These are phyloP conservation scores for Penicillium sp. DNA, from an alignment of 2,329 filamentous ascomycete species.

Conservation along the genomic window DNA sequence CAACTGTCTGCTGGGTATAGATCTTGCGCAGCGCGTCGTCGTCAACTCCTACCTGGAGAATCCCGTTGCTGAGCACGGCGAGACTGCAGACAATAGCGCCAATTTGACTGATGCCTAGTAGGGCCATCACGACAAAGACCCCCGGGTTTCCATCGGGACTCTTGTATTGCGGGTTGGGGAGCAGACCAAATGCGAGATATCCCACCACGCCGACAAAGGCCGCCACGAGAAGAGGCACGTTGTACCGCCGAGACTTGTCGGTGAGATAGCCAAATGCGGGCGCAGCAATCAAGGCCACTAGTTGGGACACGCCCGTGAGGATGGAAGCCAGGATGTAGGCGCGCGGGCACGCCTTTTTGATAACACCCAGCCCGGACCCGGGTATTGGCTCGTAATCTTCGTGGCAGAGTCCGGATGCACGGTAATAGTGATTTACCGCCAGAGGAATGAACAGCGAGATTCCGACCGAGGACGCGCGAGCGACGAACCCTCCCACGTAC, in stretches of 20 bases:
- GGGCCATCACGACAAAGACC: conserved; percentile 74
- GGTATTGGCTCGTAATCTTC: conserved; percentile 36
- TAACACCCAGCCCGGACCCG: conserved; percentile 53
- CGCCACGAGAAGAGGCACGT: conserved; percentile 72
- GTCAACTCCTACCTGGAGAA: conserved; percentile 55
- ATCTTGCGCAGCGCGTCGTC: conserved; percentile 21
- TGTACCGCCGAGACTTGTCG: conserved; percentile 66
- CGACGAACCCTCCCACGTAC: conserved; percentile 93
- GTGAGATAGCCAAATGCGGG: conserved; percentile 85
- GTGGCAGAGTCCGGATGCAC: conserved; percentile 75
- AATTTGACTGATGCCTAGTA: conserved; percentile 92
- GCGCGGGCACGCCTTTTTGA: conserved; percentile 80
- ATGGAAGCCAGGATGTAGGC: conserved; percentile 88
- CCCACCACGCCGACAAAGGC: conserved; percentile 74
- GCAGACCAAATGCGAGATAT: conserved; percentile 74
- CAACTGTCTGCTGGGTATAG: conserved; percentile 13
- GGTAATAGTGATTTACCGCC: conserved; percentile 89
- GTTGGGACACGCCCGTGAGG: conserved; percentile 84
- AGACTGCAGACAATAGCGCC: conserved; percentile 94
- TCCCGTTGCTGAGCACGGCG: conserved; percentile 79
- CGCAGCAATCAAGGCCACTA: conserved; percentile 80
- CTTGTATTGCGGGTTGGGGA: conserved; percentile 74
- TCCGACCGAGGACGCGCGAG: conserved; percentile 88
- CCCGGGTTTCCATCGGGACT: conserved; percentile 67
- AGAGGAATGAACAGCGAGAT: conserved; percentile 95